Percentiles rank a stretch among this genome's conserved stretches.
These are phyloP conservation scores for Pharus latifolius DNA, from an alignment of 176 grass and related monocot species.

Conservation along the genomic window DNA sequence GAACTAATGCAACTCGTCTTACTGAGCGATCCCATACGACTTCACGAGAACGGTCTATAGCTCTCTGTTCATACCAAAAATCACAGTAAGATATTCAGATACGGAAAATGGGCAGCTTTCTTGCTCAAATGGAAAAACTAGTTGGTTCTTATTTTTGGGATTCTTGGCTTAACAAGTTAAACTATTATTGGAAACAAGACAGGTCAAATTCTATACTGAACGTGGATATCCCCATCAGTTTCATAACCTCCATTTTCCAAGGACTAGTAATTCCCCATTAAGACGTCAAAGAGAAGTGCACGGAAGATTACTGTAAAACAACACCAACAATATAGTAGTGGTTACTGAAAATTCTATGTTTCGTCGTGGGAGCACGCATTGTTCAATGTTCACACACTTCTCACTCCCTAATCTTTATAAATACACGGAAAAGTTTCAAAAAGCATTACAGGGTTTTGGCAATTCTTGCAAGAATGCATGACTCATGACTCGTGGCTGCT, in stretches of 20 bases:
- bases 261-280: neutral
- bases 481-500: neutral
- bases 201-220: neutral
- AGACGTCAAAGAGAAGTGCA: neutral
- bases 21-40: too few relatives aligned
- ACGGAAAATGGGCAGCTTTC: neutral
- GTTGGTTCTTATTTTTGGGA: neutral
- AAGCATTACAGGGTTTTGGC: neutral
- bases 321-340: too few relatives aligned
- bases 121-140: neutral
- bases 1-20: too few relatives aligned
- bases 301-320: neutral
- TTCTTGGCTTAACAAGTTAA: conserved; percentile 23
- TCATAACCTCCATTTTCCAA: neutral
- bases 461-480: neutral
- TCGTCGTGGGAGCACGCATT: neutral
- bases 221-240: neutral
- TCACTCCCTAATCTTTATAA: neutral
- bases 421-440: neutral
- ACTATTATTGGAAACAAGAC: conserved; percentile 3
- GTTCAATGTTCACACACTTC: neutral
- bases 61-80: neutral
- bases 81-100: neutral
- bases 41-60: too few relatives aligned
- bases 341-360: too few relatives aligned